These are phyloP conservation scores for Leccinum fallax DNA, from an alignment of 1,284 basidiomycete genomes.

Conservation along the genomic window DNA sequence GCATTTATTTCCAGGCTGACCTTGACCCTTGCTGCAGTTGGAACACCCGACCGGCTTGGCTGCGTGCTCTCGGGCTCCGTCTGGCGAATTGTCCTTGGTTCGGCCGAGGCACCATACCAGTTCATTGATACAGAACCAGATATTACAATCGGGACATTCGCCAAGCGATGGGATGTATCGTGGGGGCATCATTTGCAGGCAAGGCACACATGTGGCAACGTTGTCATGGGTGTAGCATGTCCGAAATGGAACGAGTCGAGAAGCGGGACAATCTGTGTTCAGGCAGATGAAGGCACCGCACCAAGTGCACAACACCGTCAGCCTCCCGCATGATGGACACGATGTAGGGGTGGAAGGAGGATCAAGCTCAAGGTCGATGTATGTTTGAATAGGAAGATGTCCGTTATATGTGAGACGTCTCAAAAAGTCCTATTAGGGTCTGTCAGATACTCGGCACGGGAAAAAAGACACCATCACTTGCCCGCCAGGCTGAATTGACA, in stretches of 20 bases:
- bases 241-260: slow-evolving; percentile 17
- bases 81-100: slow-evolving; percentile 6
- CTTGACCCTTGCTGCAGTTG: no score
- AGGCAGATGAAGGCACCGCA: slow-evolving; percentile 15
- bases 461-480: background rate
- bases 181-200: slow-evolving; percentile 9
- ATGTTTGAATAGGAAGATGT: background rate
- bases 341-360: background rate
- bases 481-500: no score
- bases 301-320: no score
- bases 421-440: slow-evolving; percentile 17
- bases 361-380: background rate
- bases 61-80: no score
- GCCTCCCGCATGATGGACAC: slow-evolving; percentile 20
- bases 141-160: slow-evolving; percentile 22
- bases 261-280: slow-evolving; percentile 20
- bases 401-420: slow-evolving; percentile 18
- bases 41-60: no score
- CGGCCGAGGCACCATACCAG: slow-evolving; percentile 27
- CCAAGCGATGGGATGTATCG: slow-evolving; percentile 16
- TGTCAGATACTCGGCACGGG: background rate
- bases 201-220: slow-evolving; percentile 15
- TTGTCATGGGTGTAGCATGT: background rate
- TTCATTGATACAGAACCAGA: slow-evolving; percentile 27
- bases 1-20: no score